A percentile compares a stretch with the other conserved stretches of the same genome.
Conservation (phyloP, 805 yeast species). For the Cyberlindnera mycetangii region DNA sequence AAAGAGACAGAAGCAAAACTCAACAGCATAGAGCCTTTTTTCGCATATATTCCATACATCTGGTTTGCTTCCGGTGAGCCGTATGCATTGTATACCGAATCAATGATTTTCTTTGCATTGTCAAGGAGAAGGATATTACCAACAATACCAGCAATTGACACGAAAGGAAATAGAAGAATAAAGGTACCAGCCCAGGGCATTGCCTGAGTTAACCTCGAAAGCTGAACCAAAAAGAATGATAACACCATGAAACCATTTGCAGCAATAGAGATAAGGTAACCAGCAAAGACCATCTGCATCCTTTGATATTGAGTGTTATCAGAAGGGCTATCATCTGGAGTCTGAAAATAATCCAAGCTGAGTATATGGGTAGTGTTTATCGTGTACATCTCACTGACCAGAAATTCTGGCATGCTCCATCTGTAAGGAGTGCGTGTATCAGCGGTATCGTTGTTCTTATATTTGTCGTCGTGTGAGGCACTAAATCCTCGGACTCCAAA, state of each 20-base stretch:
- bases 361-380: not conserved
- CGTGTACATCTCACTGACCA: not conserved
- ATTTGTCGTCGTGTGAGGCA: not conserved
- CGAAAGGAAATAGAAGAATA: not conserved
- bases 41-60: not conserved
- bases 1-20: not conserved
- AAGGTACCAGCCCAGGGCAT: no score
- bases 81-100: not conserved
- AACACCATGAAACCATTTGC: no score
- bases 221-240: no score
- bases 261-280: no score
- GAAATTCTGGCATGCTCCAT: conserved; percentile 3
- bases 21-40: no score
- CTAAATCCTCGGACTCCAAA: conserved; percentile 2
- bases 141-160: not conserved
- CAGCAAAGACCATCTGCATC: no score
- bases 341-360: no score
- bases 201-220: no score
- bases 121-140: not conserved
- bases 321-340: no score
- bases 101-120: not conserved
- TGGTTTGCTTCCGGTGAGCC: not conserved
- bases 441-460: not conserved
- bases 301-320: no score
- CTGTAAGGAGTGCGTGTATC: not conserved